Evolutionary conservation across 306 rosid species (phyloP), one percentile per base, ranked within the genome.

Genomic region (Malus asiatica): DNA sequence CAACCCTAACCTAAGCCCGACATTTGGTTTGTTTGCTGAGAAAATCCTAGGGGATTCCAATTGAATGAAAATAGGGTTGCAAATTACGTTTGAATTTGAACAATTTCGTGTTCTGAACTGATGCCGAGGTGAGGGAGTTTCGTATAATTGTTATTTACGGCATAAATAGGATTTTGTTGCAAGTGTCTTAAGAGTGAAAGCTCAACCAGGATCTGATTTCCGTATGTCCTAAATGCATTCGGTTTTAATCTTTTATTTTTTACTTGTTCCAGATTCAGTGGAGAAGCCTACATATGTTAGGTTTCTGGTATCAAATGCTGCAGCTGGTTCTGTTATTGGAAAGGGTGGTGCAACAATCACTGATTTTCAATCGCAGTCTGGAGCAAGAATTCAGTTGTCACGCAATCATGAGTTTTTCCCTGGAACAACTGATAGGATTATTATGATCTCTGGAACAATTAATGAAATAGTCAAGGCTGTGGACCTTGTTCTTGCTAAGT

Each of bases 291-390:
- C 99, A 63, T 90, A 96, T 65, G 87, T 96, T 62, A 87, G 87
- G 89, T 96, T 96, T 87, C 96, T 96, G 29, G 99, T 93, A 76
- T 96, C 99, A 71, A 96, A 96, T 83, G 90, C 98, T 82, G 99
- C 99, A 11, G 99, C 99, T 83, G 99, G 99, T 75, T 96, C 99
- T 83, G 98, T 96, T 69, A 96, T 96, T 80, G 99, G 99, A 79
- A 96, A 96, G 87, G 99, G 99, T 64, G 99, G 99, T 57, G 93
- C 99, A 55, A 96, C 99, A n/a, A 96, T 96, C 84, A 93, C 95
- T 73, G 99, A 96, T 77, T 96, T 96, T 83, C 99, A 96, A 80
- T 89, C 99, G 19, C 93, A 93, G 73, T 93, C 99, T 78, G 99
- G 99, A 72, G 99, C 99, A 72, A 90, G 99, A 68, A 96, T 96